Evolutionary conservation across 1,284 basidiomycete species (phyloP).

Genomic region (Stygiomarasmius scandens): DNA sequence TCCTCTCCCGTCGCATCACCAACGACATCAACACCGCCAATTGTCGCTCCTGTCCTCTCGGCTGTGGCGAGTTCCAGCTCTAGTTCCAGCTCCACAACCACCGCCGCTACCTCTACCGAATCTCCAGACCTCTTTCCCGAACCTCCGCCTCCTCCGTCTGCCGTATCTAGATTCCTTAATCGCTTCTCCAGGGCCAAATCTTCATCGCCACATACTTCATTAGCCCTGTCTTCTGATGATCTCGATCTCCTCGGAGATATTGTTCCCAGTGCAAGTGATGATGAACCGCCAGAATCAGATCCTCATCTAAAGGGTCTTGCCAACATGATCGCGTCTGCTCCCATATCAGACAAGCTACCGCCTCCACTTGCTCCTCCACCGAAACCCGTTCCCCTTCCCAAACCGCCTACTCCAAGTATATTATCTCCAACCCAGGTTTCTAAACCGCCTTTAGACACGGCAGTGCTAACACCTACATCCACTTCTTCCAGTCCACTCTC

Average conservation of each 20-base stretch:
- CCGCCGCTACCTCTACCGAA: constrained; percentile 27
- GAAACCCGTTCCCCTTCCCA: constrained; percentile 22
- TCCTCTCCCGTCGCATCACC: constrained; percentile 14
- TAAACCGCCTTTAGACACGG: not conserved
- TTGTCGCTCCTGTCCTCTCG: constrained; percentile 9
- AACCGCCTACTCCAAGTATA: not conserved
- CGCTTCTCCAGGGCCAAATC: constrained; percentile 61
- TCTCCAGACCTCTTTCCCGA: constrained; percentile 20
- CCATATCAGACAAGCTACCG: constrained; percentile 50
- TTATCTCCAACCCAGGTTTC: not conserved
- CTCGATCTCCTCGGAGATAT: constrained; percentile 77
- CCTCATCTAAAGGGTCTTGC: constrained; percentile 38
- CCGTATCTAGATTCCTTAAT: constrained; percentile 70
- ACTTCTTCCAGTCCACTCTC: constrained; percentile 1
- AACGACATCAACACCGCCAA: constrained; percentile 13
- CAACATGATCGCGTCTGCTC: constrained; percentile 42
- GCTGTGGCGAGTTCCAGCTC: not conserved
- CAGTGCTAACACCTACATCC: not conserved
- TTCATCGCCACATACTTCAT: constrained; percentile 44
- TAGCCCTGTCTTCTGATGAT: constrained; percentile 71
- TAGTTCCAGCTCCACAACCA: constrained; percentile 9
- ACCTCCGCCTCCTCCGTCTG: constrained; percentile 46
- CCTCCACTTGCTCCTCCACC: constrained; percentile 48
- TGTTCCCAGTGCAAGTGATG: constrained; percentile 56
- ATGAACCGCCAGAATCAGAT: constrained; percentile 26